Evolutionary conservation across 1,139 yeast genomes (phyloP).

Genomic region (Hyphopichia fennica): DNA sequence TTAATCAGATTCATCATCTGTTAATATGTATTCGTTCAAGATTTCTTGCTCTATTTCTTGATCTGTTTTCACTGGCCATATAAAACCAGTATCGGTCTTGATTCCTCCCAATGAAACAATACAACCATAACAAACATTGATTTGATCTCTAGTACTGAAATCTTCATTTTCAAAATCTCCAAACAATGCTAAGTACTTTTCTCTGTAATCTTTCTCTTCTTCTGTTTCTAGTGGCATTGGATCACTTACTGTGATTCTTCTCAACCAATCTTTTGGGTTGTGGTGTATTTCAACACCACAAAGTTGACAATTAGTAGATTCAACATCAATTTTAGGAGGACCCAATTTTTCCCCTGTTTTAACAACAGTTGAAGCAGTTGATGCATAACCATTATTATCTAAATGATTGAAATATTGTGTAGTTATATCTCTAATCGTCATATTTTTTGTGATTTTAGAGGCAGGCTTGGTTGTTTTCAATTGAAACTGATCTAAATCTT

Average conservation of each 20-base stretch:
- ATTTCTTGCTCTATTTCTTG: conserved; percentile 8
- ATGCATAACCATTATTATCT: conserved; percentile 77
- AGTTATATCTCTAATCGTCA: conserved; percentile 80
- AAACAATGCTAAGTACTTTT: conserved; percentile 18
- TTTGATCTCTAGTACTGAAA: conserved; percentile 7
- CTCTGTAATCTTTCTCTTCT: conserved; percentile 42
- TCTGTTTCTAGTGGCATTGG: conserved; percentile 52
- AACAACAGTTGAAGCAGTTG: conserved; percentile 91
- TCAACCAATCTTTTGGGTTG: conserved; percentile 69
- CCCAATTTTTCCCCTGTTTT: conserved; percentile 82
- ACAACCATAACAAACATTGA: conserved; percentile 75
- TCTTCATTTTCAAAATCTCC: conserved; percentile 1
- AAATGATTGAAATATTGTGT: conserved; percentile 70
- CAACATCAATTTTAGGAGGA: conserved; percentile 39
- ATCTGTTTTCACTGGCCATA: conserved; percentile 51
- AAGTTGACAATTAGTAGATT: conserved; percentile 40
- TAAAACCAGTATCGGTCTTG: conserved; percentile 30
- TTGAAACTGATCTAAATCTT: conserved; percentile 23
- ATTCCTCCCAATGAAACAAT: conserved; percentile 56
- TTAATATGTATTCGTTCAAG: conserved; percentile 10
- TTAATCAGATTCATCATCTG: conserved; percentile 10
- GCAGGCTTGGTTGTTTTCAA: conserved; percentile 23
- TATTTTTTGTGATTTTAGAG: conserved; percentile 54
- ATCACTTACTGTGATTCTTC: conserved; percentile 67
- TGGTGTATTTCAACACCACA: conserved; percentile 54